phyloP scores from a whole-genome alignment of 129 eudicot genomes.

The Rutidosis leptorrhynchoides region DNA sequence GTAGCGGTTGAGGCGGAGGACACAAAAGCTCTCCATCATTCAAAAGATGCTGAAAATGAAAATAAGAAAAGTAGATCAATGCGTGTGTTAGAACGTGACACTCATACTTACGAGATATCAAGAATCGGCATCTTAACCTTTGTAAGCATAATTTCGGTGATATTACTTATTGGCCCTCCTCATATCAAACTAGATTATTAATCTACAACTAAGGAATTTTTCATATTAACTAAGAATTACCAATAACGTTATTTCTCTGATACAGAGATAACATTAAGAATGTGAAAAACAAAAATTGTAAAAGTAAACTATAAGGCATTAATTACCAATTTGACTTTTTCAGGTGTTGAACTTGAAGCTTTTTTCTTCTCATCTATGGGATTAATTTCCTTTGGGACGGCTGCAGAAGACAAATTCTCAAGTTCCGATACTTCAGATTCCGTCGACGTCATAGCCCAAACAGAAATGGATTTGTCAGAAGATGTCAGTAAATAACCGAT shows the following conservation, averaged over 20 bases:
- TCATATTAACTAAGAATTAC: neutral
- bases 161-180: slow-evolving; percentile 96
- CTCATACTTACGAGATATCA: slow-evolving; percentile 72
- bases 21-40: slow-evolving; percentile 7
- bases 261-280: neutral
- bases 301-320: slow-evolving; percentile 25
- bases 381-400: slow-evolving; percentile 45
- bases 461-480: too few species aligned
- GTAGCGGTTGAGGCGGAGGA: too few species aligned
- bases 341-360: slow-evolving; percentile 71
- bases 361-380: slow-evolving; percentile 52
- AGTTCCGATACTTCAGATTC: slow-evolving; percentile 75
- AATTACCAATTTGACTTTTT: slow-evolving; percentile 74
- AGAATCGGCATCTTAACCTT: slow-evolving; percentile 97
- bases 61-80: too few species aligned
- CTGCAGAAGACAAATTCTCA: slow-evolving; percentile 75
- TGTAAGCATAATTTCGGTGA: slow-evolving; percentile 96
- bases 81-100: too few species aligned
- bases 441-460: too few species aligned
- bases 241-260: neutral
- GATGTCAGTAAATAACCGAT: too few species aligned
- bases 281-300: neutral
- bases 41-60: neutral
- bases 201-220: slow-evolving; percentile 17
- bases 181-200: slow-evolving; percentile 70